Percentiles rank a stretch among this genome's conserved stretches.
Evolutionary conservation across 2,329 filamentous ascomycete genomes (phyloP).

Genomic region (Drechslerella stenobrocha): DNA sequence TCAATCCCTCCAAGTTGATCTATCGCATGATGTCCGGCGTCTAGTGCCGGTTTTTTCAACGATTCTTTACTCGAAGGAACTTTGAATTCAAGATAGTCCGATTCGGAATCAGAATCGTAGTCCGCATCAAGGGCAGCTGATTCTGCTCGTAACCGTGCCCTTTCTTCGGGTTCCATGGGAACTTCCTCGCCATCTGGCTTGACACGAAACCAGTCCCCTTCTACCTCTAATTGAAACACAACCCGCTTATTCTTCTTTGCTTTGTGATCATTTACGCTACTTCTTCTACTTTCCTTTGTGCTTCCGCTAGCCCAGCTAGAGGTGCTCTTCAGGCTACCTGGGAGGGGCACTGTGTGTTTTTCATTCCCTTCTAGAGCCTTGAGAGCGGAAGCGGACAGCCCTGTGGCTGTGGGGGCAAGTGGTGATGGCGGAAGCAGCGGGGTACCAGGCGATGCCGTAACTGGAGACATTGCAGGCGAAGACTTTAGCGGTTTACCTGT

Average conservation of each 20-base stretch:
- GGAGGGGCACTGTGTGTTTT: conserved; percentile 13
- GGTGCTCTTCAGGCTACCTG: conserved; percentile 46
- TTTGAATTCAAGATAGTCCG: conserved; percentile 42
- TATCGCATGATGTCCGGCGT: conserved; percentile 27
- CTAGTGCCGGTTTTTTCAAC: conserved; percentile 5
- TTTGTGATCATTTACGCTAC: conserved; percentile 37
- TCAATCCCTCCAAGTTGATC: conserved; percentile 19
- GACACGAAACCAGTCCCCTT: conserved; percentile 43
- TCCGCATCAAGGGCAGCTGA: conserved; percentile 15
- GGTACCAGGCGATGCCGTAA: conserved; percentile 10
- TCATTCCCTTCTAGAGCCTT: conserved; percentile 40
- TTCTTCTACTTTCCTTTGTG: conserved; percentile 43
- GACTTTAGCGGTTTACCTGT: conserved; percentile 19
- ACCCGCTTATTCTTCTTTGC: conserved; percentile 48
- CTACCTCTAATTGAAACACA: conserved; percentile 44
- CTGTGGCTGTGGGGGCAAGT: conserved; percentile 11
- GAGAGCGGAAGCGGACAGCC: conserved; percentile 41
- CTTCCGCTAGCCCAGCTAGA: conserved; percentile 46
- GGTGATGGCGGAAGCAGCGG: conserved; percentile 3
- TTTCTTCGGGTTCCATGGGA: conserved; percentile 43
- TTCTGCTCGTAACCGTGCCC: conserved; percentile 26
- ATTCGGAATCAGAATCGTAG: conserved; percentile 47
- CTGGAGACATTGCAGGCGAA: conserved; percentile 35
- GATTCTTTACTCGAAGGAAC: conserved; percentile 26
- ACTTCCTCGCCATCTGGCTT: conserved; percentile 47